These are phyloP conservation scores for Pinus tabuliformis DNA, from an alignment of 75 land plant species.

Conservation along the genomic window DNA sequence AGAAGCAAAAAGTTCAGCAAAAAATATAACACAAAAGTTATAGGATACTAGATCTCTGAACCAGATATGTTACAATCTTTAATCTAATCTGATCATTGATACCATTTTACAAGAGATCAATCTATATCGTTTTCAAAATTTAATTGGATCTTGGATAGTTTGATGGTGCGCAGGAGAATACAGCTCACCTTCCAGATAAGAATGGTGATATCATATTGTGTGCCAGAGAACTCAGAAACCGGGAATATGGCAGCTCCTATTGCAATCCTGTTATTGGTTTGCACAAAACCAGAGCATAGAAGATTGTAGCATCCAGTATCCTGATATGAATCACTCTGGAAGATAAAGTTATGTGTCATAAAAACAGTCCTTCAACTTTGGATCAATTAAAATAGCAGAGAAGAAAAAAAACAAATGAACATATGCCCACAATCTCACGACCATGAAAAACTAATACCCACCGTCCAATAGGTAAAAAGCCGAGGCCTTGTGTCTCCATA, in stretches of 20 bases:
- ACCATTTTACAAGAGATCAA: background rate
- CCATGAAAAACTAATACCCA: slow-evolving; percentile 77
- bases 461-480: slow-evolving; percentile 95
- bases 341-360: background rate
- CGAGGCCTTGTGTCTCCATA: slow-evolving; percentile 87
- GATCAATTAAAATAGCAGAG: slow-evolving; percentile 31
- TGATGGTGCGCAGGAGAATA: background rate
- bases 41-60: background rate
- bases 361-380: slow-evolving; percentile 82
- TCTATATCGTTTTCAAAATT: background rate
- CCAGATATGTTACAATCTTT: background rate
- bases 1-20: no score
- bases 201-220: slow-evolving; percentile 81
- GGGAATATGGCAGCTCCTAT: slow-evolving; percentile 91
- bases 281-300: slow-evolving; percentile 93
- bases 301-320: slow-evolving; percentile 94
- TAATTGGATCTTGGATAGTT: background rate
- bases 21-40: background rate
- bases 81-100: background rate
- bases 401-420: no score
- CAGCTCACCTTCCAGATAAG: slow-evolving; percentile 79
- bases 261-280: slow-evolving; percentile 77
- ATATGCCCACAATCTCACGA: slow-evolving; percentile 74
- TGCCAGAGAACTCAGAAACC: slow-evolving; percentile 43
- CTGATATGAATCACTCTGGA: slow-evolving; percentile 86